Evolutionary conservation across 2,329 filamentous ascomycete species (phyloP).

Genomic region (Colletotrichum aenigma): DNA sequence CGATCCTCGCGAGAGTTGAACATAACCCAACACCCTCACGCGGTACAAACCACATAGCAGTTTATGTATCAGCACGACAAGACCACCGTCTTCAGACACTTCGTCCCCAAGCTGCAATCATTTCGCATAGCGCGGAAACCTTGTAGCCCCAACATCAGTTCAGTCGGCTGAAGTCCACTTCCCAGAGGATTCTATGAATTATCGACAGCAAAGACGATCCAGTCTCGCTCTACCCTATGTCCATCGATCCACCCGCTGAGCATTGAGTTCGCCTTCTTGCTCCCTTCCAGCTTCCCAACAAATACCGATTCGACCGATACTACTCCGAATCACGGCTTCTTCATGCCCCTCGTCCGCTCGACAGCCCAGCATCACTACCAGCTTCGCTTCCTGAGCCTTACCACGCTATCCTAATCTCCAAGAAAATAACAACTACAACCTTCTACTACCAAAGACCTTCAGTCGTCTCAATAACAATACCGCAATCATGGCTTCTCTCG

Average conservation of each 20-base stretch:
- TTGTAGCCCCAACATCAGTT: conserved; percentile 87
- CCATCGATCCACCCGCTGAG: conserved; percentile 55
- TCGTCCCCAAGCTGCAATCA: conserved; percentile 93
- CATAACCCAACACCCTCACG: conserved; percentile 16
- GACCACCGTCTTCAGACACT: conserved; percentile 91
- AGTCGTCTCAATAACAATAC: conserved; percentile 33
- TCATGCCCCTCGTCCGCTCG: conserved; percentile 12
- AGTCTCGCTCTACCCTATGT: conserved; percentile 59
- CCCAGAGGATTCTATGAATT: conserved; percentile 62
- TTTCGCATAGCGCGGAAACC: conserved; percentile 96
- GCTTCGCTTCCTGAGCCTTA: conserved; percentile 25
- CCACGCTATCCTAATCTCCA: background rate
- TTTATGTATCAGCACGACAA: conserved; percentile 99
- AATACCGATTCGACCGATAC: background rate
- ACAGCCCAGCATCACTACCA: conserved; percentile 23
- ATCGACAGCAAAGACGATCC: conserved; percentile 51
- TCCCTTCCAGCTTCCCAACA: conserved; percentile 18
- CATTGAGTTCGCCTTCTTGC: conserved; percentile 55
- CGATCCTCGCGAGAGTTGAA: conserved; percentile 13
- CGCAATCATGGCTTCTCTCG: conserved; percentile 82
- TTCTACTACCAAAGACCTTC: background rate
- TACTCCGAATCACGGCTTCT: conserved; percentile 3
- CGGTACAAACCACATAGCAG: conserved; percentile 42
- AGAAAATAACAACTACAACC: background rate
- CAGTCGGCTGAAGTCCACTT: conserved; percentile 79